Base-by-base conservation (phyloP, 352 stramenopile genomes). In the Pythium folliculosum region DNA sequence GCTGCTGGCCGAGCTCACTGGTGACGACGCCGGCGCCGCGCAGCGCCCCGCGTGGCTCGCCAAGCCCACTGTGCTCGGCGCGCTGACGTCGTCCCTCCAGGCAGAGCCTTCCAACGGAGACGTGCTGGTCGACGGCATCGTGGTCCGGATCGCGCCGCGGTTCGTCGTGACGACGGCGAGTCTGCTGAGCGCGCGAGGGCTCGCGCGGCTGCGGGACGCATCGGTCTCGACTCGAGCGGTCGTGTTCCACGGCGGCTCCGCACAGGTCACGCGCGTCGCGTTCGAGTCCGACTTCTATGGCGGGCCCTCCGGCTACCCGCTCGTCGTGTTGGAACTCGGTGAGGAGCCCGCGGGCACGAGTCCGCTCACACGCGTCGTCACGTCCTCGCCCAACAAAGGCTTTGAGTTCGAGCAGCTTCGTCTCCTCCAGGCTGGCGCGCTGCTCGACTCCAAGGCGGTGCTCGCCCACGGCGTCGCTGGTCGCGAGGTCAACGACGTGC, bases 271-370 rank as follows among this genome's bases (percentile, higher is more conserved):
- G 4, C 57, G 61, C 25, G 55, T 73, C 4, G 3, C 49, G 17
- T 73, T 65, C 38, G 60, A 69, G 67, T 65, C 67, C 23, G 56
- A 60, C 8, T 65, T 49, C n/a, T 61, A 52, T 21, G 40, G 38
- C 9, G 40, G n/a, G n/a, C n/a, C n/a, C n/a, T 12, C 32, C 27
- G 27, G 10, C 47, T 23, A 73, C 19, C 5, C 53, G 19, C 23
- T 73, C 35, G 53, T 73, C 38, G 60, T 73, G n/a, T 55, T 73
- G 0, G 67, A 73, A 32, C 60, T 69, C 16, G 19, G 37, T 12
- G 32, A 43, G 6, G 60, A 69, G 12, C 54, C 43, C 9, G 44
- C 19, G 25, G 10, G 19, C n/a, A 19, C 0, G 16, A 30, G 43
- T 17, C 52, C 43, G 12, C 10, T 48, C 38, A 43, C 51, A 19